Evolutionary conservation across 1,284 basidiomycete genomes (phyloP).

Genomic region (Moesziomyces globuligerus): DNA sequence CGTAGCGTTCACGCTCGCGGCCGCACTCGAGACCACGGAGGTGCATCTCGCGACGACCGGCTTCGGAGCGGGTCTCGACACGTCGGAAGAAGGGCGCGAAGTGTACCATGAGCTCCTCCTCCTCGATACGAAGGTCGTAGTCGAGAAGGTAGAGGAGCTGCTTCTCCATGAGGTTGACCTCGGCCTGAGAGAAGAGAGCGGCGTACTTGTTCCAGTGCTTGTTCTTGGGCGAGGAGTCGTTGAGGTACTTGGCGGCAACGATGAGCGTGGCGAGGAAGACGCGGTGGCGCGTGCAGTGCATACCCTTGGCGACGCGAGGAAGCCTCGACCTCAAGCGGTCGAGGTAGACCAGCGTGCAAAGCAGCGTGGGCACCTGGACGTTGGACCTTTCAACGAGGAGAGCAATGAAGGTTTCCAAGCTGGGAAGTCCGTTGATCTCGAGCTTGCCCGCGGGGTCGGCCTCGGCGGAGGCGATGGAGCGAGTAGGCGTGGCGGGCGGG

Average conservation of each 20-base stretch:
- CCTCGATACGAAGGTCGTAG: conserved; percentile 67
- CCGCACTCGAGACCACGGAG: conserved; percentile 64
- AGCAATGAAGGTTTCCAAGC: conserved; percentile 87
- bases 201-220: conserved; percentile 79
- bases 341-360: conserved; percentile 91
- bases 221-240: conserved; percentile 89
- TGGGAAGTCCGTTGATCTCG: conserved; percentile 71
- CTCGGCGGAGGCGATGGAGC: conserved; percentile 53
- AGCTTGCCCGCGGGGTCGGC: conserved; percentile 68
- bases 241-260: conserved; percentile 95
- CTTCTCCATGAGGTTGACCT: conserved; percentile 94
- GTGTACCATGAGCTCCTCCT: conserved; percentile 65
- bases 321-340: conserved; percentile 84
- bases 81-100: conserved; percentile 66
- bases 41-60: conserved; percentile 65
- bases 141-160: conserved; percentile 71
- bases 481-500: conserved; percentile 59
- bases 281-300: conserved; percentile 91
- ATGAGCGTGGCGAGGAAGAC: conserved; percentile 96
- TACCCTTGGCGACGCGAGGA: conserved; percentile 85
- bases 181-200: conserved; percentile 73
- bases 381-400: conserved; percentile 85
- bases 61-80: conserved; percentile 61
- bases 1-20: conserved; percentile 63
- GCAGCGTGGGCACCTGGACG: conserved; percentile 89